Evolutionary conservation across 108 stramenopile genomes (phyloP), one percentile per base, ranked within the genome.

Genomic region (Cylindrotheca fusiformis): DNA sequence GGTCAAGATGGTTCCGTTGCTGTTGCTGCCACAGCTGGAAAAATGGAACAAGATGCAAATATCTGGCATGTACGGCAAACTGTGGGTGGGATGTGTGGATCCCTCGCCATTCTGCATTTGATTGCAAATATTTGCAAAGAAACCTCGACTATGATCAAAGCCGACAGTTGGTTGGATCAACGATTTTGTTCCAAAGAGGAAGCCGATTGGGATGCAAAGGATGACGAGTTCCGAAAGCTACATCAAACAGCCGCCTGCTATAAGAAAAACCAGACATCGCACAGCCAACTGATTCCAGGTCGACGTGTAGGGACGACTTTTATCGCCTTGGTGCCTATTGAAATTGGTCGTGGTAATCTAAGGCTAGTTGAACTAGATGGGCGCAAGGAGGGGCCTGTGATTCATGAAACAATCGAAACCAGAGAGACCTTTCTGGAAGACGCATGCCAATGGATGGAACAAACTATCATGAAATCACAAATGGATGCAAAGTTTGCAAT

Each of bases 311-410:
- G 74, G 21, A 91, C 87, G 19, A 94, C 95, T 65, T 97, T 94
- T 76, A 63, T 90, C 22, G 88, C 96, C 3, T 81, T 90, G 55
- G 81, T 95, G 1, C 71, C 36, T 10, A 14, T 41, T 41, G 6
- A 6, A 41, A 14, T 41, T 14, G 36, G 36, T 10, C 36, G 78
- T 47, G 79, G 79, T 10, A 62, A 80, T 62, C 79, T 77, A 20
- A 64, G 73, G 56, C 61, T 97, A n/a, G 90, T 85, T 54, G 94
- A 95, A 73, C 72, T 97, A 52, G 96, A 97, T 68, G 96, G 96
- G 24, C 75, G 93, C 1, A 88, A 88, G 56, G 60, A 69, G 5
- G 94, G 90, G 6, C 96, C 96, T 8, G 74, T 95, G 12, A 46
- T 56, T 17, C 85, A 94, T 48, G 94, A 86, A 28, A 45, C 60